Conservation (phyloP, 2,329 filamentous ascomycete genomes). For the Exophiala viscosa region DNA sequence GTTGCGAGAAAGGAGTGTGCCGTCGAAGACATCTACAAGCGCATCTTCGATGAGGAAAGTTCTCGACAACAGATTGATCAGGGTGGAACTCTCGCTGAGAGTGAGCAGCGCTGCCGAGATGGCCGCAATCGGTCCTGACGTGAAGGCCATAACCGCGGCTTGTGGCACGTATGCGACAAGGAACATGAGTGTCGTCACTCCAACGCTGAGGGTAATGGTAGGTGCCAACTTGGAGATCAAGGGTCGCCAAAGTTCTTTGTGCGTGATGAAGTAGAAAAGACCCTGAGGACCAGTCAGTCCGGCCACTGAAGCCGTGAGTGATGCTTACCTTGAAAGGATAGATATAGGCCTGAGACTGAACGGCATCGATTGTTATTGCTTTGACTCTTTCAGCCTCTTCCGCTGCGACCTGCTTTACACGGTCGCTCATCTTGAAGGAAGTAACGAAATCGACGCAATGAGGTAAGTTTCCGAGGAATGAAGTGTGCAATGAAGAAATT, state of each 20-base stretch:
- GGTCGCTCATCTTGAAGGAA: background rate
- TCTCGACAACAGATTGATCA: constrained; percentile 55
- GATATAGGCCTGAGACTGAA: constrained; percentile 72
- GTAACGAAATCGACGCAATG: background rate
- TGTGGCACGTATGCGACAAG: constrained; percentile 82
- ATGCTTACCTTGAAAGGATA: constrained; percentile 70
- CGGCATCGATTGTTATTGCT: constrained; percentile 62
- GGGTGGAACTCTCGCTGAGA: constrained; percentile 53
- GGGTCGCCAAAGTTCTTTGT: constrained; percentile 58
- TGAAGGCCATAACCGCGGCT: constrained; percentile 74
- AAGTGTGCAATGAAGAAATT: background rate
- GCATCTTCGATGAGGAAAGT: constrained; percentile 77
- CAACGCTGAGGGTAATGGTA: constrained; percentile 66
- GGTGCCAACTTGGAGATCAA: constrained; percentile 55
- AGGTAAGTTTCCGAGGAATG: background rate
- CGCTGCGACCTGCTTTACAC: too few relatives aligned
- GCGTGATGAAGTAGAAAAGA: constrained; percentile 57
- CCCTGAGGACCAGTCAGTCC: constrained; percentile 43
- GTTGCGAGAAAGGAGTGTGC: constrained; percentile 55
- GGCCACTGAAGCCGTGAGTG: background rate
- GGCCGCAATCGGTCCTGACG: constrained; percentile 71
- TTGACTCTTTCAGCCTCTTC: constrained; percentile 47
- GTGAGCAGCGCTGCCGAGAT: constrained; percentile 59
- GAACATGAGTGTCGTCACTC: constrained; percentile 78
- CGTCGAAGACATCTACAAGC: constrained; percentile 85